Conservation (phyloP, 2,329 filamentous ascomycete genomes). For the Dactylonectria estremocensis region DNA sequence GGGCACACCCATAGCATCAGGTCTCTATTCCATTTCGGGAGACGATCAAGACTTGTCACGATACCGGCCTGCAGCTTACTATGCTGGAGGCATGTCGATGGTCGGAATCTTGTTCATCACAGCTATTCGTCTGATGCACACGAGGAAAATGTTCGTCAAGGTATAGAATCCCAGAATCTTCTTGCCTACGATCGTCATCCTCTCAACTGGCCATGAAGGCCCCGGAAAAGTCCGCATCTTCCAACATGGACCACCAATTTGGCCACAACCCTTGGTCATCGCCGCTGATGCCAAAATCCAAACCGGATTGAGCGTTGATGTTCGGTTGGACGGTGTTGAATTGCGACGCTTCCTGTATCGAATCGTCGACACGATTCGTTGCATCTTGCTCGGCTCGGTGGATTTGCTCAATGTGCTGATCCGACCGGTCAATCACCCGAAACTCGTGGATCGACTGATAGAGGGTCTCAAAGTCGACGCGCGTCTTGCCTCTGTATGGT, state of each 20-base stretch:
- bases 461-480: constrained; percentile 39
- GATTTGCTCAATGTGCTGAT: constrained; percentile 42
- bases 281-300: constrained; percentile 19
- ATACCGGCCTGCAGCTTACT: constrained; percentile 39
- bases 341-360: not conserved
- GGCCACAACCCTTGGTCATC: constrained; percentile 36
- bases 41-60: not conserved
- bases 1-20: constrained; percentile 44
- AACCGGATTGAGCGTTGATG: constrained; percentile 5
- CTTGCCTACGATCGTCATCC: no score
- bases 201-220: constrained; percentile 5
- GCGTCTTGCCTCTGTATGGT: constrained; percentile 37
- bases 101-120: constrained; percentile 34
- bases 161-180: constrained; percentile 13
- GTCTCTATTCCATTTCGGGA: constrained; percentile 37
- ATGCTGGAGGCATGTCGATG: constrained; percentile 37
- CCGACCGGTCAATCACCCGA: constrained; percentile 38
- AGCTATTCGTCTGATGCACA: constrained; percentile 29
- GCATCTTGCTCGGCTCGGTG: constrained; percentile 40
- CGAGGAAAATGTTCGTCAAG: constrained; percentile 5
- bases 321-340: not conserved
- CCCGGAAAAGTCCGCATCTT: constrained; percentile 43
- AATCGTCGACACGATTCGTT: not conserved
- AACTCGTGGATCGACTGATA: constrained; percentile 44
- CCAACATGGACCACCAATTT: constrained; percentile 47